Percentiles rank a stretch among this genome's conserved stretches.
These are phyloP conservation scores for Xylaria sp. DNA, from an alignment of 2,329 filamentous ascomycete genomes.

Conservation along the genomic window DNA sequence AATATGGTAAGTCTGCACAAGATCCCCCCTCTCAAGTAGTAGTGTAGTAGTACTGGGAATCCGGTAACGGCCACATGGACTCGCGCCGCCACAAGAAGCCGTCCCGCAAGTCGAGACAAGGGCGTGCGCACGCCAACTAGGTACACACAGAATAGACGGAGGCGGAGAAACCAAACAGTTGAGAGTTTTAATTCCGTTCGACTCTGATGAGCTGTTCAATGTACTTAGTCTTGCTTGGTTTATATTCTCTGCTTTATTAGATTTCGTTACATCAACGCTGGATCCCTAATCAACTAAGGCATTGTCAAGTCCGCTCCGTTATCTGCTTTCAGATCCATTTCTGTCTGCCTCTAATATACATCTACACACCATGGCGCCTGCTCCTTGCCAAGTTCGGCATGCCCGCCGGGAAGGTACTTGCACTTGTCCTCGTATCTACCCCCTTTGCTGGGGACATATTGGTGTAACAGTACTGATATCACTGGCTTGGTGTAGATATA, in stretches of 20 bases:
- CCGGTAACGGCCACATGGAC: conserved; percentile 31
- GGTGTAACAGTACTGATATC: conserved; percentile 29
- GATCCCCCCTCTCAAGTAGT: not conserved
- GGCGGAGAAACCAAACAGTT: not conserved
- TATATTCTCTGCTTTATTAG: not conserved
- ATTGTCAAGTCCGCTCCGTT: not conserved
- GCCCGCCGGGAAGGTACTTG: conserved; percentile 68
- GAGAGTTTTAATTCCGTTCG: not conserved
- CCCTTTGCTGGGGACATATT: conserved; percentile 13
- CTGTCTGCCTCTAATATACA: not conserved
- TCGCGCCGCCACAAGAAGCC: conserved; percentile 1
- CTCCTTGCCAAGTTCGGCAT: conserved; percentile 60
- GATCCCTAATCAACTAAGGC: not conserved
- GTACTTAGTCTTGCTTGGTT: not conserved
- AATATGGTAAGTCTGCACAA: not conserved
- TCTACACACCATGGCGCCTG: conserved; percentile 47
- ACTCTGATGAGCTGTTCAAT: not conserved
- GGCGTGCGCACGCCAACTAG: conserved; percentile 17
- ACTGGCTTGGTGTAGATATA: conserved; percentile 68
- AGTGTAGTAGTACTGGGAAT: not conserved
- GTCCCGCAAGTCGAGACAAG: conserved; percentile 21
- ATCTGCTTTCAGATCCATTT: not conserved
- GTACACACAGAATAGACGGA: not conserved
- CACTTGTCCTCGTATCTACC: not conserved
- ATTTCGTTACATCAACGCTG: not conserved